A percentile compares a stretch with the other conserved stretches of the same genome.
Conservation (phyloP, 1,139 yeast species). For the Diutina scorzettiae region DNA sequence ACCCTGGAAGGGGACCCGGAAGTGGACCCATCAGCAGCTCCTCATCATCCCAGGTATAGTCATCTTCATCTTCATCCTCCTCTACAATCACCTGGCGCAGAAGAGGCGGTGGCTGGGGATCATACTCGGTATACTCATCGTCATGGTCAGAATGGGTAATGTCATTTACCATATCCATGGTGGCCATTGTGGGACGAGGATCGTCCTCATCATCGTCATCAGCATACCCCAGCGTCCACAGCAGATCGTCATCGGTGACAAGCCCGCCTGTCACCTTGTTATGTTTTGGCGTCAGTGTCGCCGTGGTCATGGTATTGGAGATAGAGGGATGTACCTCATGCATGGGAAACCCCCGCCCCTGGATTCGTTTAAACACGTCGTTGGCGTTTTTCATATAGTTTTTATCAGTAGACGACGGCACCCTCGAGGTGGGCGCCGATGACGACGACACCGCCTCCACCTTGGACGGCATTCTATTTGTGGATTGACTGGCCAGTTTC, state of each 20-base stretch:
- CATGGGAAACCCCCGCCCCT: not conserved
- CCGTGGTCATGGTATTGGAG: not conserved
- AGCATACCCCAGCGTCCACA: not conserved
- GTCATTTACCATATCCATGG: slow-evolving; percentile 3
- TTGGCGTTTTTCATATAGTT: slow-evolving; percentile 1
- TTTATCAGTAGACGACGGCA: too few relatives aligned
- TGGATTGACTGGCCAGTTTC: not conserved
- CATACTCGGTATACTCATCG: slow-evolving; percentile 1
- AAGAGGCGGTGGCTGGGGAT: not conserved
- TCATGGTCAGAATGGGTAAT: slow-evolving; percentile 1
- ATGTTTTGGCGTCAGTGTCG: slow-evolving; percentile 1
- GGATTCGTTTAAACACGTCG: not conserved
- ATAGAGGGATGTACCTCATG: not conserved
- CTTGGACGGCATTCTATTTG: too few relatives aligned
- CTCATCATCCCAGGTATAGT: slow-evolving; percentile 2
- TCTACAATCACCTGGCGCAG: not conserved
- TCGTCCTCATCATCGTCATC: not conserved
- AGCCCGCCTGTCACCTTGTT: not conserved
- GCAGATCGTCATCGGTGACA: not conserved
- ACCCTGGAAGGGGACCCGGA: too few relatives aligned
- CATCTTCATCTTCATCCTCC: not conserved
- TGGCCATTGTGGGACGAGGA: not conserved
- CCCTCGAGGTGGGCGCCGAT: too few relatives aligned
- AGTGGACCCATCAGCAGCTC: too few relatives aligned
- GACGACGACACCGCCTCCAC: too few relatives aligned